phyloP scores from a whole-genome alignment of 176 grass and related monocot species.

The Raddia guianensis region DNA sequence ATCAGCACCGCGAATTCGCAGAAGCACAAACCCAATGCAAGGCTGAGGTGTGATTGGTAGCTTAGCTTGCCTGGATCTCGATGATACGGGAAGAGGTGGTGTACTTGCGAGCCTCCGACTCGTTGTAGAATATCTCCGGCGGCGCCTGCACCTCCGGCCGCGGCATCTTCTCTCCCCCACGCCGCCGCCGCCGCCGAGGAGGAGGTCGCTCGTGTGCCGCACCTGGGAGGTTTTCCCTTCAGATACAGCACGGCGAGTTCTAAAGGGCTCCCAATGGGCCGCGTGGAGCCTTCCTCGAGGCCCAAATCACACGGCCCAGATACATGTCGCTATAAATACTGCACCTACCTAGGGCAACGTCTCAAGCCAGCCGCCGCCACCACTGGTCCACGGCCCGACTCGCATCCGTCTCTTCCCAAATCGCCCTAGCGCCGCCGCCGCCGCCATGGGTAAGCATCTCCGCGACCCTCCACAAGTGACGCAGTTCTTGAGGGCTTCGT shows the following conservation, averaged over 20 bases:
- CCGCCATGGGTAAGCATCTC: conserved; percentile 59
- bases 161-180: conserved; percentile 50
- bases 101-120: conserved; percentile 91
- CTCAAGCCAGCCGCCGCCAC: not conserved
- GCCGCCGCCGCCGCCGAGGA: conserved; percentile 27
- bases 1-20: not conserved
- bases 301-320: not conserved
- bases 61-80: conserved; percentile 72
- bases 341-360: not conserved
- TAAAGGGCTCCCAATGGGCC: conserved; percentile 2
- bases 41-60: not conserved
- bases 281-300: not conserved
- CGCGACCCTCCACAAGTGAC: not conserved
- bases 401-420: not conserved
- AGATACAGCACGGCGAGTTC: not conserved
- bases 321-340: conserved; percentile 14
- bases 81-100: conserved; percentile 98
- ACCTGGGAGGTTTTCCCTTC: too few species aligned
- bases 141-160: conserved; percentile 91
- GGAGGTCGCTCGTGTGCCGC: not conserved
- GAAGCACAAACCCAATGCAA: not conserved
- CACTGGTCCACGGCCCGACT: not conserved
- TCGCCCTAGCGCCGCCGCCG: not conserved
- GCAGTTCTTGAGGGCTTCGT: not conserved
- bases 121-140: conserved; percentile 97